phyloP scores from a whole-genome alignment of 495 filamentous ascomycete species.

The Aspergillus olivimuriae region DNA sequence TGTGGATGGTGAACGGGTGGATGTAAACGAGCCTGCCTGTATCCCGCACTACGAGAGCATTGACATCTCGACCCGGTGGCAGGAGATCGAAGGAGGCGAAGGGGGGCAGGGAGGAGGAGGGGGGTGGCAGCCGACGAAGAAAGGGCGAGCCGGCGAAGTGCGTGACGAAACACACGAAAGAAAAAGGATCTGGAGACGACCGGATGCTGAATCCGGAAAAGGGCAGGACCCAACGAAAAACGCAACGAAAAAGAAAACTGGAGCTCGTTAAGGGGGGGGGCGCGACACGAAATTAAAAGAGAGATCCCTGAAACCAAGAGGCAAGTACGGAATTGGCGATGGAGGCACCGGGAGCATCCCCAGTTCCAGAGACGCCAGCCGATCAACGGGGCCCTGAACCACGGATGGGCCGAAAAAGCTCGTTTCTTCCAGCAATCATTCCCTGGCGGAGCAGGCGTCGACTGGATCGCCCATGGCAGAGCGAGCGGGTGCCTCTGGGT shows the following conservation, averaged over 20 bases:
- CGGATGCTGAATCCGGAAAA: neutral
- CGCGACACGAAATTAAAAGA: conserved; percentile 3
- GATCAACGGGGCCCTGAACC: conserved; percentile 9
- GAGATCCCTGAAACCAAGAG: conserved; percentile 6
- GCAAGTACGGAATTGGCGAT: conserved; percentile 5
- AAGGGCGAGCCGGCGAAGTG: neutral
- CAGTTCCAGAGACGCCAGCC: conserved; percentile 3
- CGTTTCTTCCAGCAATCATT: neutral
- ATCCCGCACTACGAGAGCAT: conserved; percentile 14
- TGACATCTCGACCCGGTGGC: conserved; percentile 13
- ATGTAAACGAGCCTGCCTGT: conserved; percentile 1
- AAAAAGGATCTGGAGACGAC: conserved; percentile 1
- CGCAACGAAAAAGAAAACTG: conserved; percentile 2
- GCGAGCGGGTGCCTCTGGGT: conserved; percentile 4
- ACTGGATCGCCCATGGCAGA: conserved; percentile 12
- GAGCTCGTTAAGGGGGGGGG: too few species aligned
- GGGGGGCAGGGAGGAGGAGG: neutral
- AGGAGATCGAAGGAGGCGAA: neutral
- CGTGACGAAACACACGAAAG: conserved; percentile 2
- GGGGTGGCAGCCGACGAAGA: neutral
- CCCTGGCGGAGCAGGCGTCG: conserved; percentile 8
- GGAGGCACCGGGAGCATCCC: conserved; percentile 1
- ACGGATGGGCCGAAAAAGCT: neutral
- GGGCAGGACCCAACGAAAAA: conserved; percentile 1
- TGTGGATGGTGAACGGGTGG: neutral